Base-by-base conservation (phyloP, 805 yeast genomes). In the Nakazawaea wickerhamii region DNA sequence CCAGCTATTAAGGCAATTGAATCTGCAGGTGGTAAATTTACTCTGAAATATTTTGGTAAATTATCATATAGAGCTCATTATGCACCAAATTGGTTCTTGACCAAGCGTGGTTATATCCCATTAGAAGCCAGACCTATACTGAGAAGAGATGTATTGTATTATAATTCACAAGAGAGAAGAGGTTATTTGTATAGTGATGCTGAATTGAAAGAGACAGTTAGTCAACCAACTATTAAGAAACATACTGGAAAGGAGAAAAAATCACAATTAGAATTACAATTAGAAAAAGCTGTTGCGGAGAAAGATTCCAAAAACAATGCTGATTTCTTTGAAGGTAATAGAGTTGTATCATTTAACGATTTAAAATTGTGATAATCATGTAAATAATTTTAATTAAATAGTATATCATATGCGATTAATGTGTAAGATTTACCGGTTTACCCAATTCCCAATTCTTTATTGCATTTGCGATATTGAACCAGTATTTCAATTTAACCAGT, bases 91-190 rank as follows among this genome's bases (percentile, higher is more conserved):
- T 70, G 80, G 61, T 84, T 81, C 52, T 59, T 84, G 37, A 61
- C 70, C 49, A 83, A 73, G 54, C 81, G 79, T 56, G 95, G 95
- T 14, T 78, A 88, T 50, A 60, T 90, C 13, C 98, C 98, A 35
- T 60, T 87, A 50, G 80, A 77, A 40, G 89, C 97, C 1, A 78
- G 89, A 61, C 99, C 99, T 11, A 83, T 82, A 7, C 79, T 77
- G 52, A 78, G 85, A 64, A 83, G 86, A 63, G 88, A 84, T 55
- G 80, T 91, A 44, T 78, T 77, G 45, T 87, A 71, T 62, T 91
- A 93, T 65, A 77, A 88, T 38, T 73, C 79, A 58, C 72, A 74
- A 2, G 79, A 70, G 28, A 79, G 78, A 55, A 75, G 88, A 51
- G 99, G 99, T 6, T 91, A 87, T 58, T 64, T 89, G 55, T 59